A percentile compares a stretch with the other conserved stretches of the same genome.
Evolutionary conservation across 257 asterid genomes (phyloP).

Genomic region (Capsicum pubescens): DNA sequence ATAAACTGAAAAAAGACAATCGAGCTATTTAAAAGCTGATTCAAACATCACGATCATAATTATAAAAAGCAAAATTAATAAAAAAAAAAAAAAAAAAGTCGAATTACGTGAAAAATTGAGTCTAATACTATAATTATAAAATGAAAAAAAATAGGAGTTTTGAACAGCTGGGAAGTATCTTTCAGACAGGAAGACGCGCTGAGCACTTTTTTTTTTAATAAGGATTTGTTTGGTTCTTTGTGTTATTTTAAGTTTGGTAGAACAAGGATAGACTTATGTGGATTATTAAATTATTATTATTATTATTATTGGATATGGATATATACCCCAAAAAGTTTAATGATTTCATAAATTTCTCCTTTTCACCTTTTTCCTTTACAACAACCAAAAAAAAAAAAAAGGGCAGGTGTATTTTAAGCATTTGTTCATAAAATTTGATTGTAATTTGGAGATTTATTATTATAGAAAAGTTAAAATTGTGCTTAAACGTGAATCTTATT

Average conservation of each 20-base stretch:
- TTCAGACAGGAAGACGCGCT: constrained; percentile 24
- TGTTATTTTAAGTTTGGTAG: constrained; percentile 6
- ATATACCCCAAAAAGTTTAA: not conserved
- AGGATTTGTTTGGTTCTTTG: not conserved
- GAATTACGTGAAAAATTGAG: no score
- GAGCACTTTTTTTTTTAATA: not conserved
- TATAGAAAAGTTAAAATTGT: no score
- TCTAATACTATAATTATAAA: no score
- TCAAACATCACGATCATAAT: no score
- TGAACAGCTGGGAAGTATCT: constrained; percentile 24
- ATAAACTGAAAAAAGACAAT: no score
- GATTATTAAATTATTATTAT: not conserved
- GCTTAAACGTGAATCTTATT: not conserved
- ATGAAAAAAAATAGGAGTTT: not conserved
- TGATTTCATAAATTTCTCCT: not conserved
- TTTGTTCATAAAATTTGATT: not conserved
- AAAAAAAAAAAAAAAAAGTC: no score
- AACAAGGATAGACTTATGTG: not conserved
- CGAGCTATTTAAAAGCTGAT: no score
- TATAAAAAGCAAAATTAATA: no score
- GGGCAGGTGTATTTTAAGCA: not conserved
- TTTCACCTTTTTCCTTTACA: not conserved
- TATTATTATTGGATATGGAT: not conserved
- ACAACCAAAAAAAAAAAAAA: not conserved
- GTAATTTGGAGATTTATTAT: no score